Evolutionary conservation across 768 basidiomycete species (phyloP), one percentile per base, ranked within the genome.

Genomic region (Mycena polygramma): DNA sequence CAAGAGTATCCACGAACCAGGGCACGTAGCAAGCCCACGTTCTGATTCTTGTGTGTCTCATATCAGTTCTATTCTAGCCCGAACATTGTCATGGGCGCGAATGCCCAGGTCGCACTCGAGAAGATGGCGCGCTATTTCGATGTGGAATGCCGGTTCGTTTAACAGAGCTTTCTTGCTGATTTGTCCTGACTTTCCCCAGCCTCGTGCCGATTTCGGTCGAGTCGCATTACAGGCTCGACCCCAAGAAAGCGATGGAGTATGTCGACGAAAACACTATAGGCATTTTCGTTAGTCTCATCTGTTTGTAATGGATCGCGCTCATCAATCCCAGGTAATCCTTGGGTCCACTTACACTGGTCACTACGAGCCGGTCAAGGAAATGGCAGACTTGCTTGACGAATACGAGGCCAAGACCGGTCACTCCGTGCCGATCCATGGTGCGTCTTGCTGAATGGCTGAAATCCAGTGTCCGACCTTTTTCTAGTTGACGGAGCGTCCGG

Each of bases 341-440:
- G 69, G 68, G 81, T 83, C 84, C 61, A 86, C 85, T 4, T 93
- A 92, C 77, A 92, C 92, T 19, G 92, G 92, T 1, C 87, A 88
- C 71, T 88, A 87, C 75, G 96, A 97, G 75, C 90, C 92, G 15
- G 96, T 98, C 39, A 88, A 93, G 77, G 93, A 92, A 77, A 94
- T 98, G 90, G 84, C 92, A 1, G 90, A 91, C 49, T 85, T 94
- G 13, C 83, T 92, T 52, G 90, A 92, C 74, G 86, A 88, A 73
- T 90, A 88, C 75, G 86, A 92, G 76, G 80, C 79, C n/a, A 83
- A 86, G 75, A 91, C 90, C 0, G 91, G 91, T 0, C 77, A 83
- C 70, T 83, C 78, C 58, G 83, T 93, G 41, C 91, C 91, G 3
- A 92, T 93, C 62, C 92, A 93, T 77, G 92, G 95, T 79, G 85